Evolutionary conservation across 2,329 filamentous ascomycete genomes (phyloP), one percentile per base, ranked within the genome.

Genomic region (Penicillium aurantiogriseum): DNA sequence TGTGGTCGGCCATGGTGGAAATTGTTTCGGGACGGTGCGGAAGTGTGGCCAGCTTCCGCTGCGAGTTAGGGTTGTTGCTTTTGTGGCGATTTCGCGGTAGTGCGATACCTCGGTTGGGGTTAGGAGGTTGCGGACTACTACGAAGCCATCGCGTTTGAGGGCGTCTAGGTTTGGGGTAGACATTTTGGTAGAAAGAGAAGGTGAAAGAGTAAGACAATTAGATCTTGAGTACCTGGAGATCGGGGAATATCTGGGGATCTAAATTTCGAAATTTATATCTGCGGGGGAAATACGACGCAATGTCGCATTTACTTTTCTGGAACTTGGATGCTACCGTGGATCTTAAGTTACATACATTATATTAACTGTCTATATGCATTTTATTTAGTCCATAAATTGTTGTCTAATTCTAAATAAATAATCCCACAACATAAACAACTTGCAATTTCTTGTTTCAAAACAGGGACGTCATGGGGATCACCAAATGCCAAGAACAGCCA

Each of bases 11-110:
- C 91, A 96, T 0, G 92, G 92, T 0, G 91, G 92, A 77, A 96
- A 96, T 75, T 96, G 91, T 75, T 95, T 95, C 53, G 90, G 90
- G 2, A 94, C 84, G 0, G 90, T 93, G 63, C 91, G 88, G 68
- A 95, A 86, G 75, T 89, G 83, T 3, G 90, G 90, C 91, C 91
- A 96, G 61, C 81, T 69, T 38, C 91, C 91, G n/a, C 78, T 66
- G 61, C 89, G 85, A 42, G 89, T 88, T 42, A 85, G 77, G 2
- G 76, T 70, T 21, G 86, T 85, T n/a, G 84, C 82, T 56, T 81
- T 73, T 35, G 77, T 70, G 50, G 86, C 84, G 42, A 87, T 87
- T 53, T 71, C 69, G 66, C 86, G 88, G 61, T 93, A 85, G 21
- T 76, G 67, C 25, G 77, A 60, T 44, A 94, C 78, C 59, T 86